Evolutionary conservation across 75 land plant genomes (phyloP).

Genomic region (Pinus taeda): DNA sequence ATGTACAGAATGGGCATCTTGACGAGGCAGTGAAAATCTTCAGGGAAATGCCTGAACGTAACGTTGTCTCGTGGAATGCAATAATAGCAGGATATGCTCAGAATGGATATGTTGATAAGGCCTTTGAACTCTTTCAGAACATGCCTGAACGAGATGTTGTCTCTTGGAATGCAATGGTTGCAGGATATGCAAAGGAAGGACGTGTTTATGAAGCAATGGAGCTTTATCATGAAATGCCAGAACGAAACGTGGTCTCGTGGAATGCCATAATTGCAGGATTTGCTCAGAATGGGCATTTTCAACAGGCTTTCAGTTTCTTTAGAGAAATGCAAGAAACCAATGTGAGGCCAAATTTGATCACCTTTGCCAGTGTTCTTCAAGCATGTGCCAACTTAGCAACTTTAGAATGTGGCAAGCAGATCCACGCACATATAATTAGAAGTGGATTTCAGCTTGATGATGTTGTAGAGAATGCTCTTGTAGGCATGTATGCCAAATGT

Average conservation of each 20-base stretch:
- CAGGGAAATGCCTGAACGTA: constrained; percentile 15
- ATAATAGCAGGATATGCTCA: constrained; percentile 26
- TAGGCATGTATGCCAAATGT: constrained; percentile 56
- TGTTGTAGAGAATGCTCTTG: constrained; percentile 20
- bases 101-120: constrained; percentile 24
- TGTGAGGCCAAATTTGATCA: constrained; percentile 19
- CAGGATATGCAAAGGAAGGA: constrained; percentile 34
- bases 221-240: constrained; percentile 17
- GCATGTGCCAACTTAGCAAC: constrained; percentile 29
- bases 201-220: constrained; percentile 14
- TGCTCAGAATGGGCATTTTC: constrained; percentile 9
- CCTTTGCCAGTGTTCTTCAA: constrained; percentile 24
- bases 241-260: constrained; percentile 25
- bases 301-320: constrained; percentile 30
- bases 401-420: constrained; percentile 22
- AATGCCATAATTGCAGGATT: constrained; percentile 44
- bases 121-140: constrained; percentile 17
- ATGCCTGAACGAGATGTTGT: constrained; percentile 24
- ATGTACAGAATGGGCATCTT: constrained; percentile 10
- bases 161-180: constrained; percentile 30
- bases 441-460: constrained; percentile 19
- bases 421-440: constrained; percentile 23
- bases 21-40: constrained; percentile 33
- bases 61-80: constrained; percentile 47
- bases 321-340: constrained; percentile 11